phyloP scores from a whole-genome alignment of 2,329 filamentous ascomycete genomes.

The Raffaelea arxii region DNA sequence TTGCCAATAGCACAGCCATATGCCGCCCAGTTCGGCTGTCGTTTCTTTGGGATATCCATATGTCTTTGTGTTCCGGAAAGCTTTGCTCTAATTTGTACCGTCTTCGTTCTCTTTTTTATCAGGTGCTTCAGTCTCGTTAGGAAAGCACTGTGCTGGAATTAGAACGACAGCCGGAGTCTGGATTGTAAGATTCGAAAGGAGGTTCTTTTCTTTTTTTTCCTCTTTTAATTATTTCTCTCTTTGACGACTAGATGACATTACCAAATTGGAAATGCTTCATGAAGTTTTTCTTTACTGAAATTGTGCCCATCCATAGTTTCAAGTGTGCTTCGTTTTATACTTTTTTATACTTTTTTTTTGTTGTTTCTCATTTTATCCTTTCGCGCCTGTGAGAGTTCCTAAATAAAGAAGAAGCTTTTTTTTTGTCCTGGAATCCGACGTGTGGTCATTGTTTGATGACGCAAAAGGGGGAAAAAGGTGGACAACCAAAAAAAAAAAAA shows the following conservation, averaged over 20 bases:
- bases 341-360: slow-evolving; percentile 1
- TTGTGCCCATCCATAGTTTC: background rate
- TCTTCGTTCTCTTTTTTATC: background rate
- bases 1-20: background rate
- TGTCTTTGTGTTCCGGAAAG: background rate
- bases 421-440: too few species aligned
- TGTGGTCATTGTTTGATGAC: too few species aligned
- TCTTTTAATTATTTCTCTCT: background rate
- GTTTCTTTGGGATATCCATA: background rate
- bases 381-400: too few species aligned
- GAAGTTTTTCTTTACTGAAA: too few species aligned
- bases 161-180: too few species aligned
- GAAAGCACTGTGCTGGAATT: too few species aligned
- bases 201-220: background rate
- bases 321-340: background rate
- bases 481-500: slow-evolving; percentile 3
- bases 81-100: background rate
- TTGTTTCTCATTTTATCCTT: too few species aligned
- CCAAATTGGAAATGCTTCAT: too few species aligned
- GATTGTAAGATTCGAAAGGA: too few species aligned
- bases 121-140: too few species aligned
- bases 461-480: background rate
- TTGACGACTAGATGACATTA: too few species aligned
- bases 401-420: background rate
- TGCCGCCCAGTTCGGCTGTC: background rate